phyloP scores from a whole-genome alignment of 495 filamentous ascomycete species.

The Penicillium mononematosum region DNA sequence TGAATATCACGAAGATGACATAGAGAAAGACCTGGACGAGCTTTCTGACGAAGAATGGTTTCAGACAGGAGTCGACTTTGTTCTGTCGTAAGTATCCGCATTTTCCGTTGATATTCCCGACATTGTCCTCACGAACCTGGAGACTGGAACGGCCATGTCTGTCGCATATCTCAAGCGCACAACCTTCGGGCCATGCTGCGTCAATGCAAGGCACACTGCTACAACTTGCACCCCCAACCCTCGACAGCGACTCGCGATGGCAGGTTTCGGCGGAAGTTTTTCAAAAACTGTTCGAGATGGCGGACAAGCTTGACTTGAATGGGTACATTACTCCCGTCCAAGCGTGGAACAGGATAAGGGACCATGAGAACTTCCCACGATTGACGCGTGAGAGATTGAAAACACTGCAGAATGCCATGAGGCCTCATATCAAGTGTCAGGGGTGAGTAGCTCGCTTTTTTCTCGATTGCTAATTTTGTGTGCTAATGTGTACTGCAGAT shows the following conservation, averaged over 20 bases:
- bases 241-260: conserved; percentile 10
- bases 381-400: conserved; percentile 9
- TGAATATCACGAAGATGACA: background rate
- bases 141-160: conserved; percentile 25
- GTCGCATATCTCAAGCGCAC: conserved; percentile 9
- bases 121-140: background rate
- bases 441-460: conserved; percentile 12
- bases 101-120: background rate
- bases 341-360: conserved; percentile 20
- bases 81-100: conserved; percentile 17
- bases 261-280: conserved; percentile 14
- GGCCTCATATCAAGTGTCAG: conserved; percentile 20
- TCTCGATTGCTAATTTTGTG: background rate
- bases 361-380: background rate
- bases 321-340: conserved; percentile 24
- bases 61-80: conserved; percentile 22
- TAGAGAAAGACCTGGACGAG: background rate
- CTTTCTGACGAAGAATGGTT: background rate
- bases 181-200: conserved; percentile 15
- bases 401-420: conserved; percentile 12
- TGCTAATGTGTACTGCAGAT: conserved; percentile 1
- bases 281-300: conserved; percentile 18
- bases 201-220: conserved; percentile 19
- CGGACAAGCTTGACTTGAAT: conserved; percentile 13
- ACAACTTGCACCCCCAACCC: conserved; percentile 6